Percentiles rank a stretch among this genome's conserved stretches.
phyloP scores from a whole-genome alignment of 2,329 filamentous ascomycete genomes.

The Chalaropsis thielavioides region DNA sequence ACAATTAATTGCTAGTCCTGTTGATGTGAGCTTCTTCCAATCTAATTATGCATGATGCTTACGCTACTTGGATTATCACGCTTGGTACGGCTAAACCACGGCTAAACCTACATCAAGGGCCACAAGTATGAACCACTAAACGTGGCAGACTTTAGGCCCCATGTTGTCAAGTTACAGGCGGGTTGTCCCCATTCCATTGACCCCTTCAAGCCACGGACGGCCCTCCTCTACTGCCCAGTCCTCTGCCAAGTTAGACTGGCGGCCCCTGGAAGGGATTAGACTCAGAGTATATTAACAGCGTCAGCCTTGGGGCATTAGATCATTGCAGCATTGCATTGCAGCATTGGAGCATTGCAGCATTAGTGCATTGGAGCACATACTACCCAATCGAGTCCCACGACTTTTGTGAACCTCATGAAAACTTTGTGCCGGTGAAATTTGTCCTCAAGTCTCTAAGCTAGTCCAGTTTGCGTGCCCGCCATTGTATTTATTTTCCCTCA shows the following conservation, averaged over 20 bases:
- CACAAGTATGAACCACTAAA: not conserved
- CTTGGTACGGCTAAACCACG: not conserved
- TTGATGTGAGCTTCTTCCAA: not conserved
- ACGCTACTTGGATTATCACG: not conserved
- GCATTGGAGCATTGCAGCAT: too few species aligned
- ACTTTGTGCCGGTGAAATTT: not conserved
- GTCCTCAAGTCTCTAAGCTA: too few species aligned
- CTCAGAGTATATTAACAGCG: not conserved
- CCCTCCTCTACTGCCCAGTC: not conserved
- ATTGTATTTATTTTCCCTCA: not conserved
- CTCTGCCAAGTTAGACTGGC: not conserved
- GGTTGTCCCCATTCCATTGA: not conserved
- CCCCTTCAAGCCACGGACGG: too few species aligned
- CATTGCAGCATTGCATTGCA: too few species aligned
- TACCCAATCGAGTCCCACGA: not conserved
- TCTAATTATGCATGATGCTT: not conserved
- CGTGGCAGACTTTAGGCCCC: not conserved
- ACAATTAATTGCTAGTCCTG: not conserved
- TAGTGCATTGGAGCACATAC: not conserved
- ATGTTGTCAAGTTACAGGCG: not conserved
- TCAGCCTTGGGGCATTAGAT: conserved; percentile 7
- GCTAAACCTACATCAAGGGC: not conserved
- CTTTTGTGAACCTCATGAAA: not conserved
- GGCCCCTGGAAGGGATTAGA: not conserved
- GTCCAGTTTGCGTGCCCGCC: not conserved